phyloP scores from a whole-genome alignment of 495 filamentous ascomycete genomes.

The Penicillium subrubescens region DNA sequence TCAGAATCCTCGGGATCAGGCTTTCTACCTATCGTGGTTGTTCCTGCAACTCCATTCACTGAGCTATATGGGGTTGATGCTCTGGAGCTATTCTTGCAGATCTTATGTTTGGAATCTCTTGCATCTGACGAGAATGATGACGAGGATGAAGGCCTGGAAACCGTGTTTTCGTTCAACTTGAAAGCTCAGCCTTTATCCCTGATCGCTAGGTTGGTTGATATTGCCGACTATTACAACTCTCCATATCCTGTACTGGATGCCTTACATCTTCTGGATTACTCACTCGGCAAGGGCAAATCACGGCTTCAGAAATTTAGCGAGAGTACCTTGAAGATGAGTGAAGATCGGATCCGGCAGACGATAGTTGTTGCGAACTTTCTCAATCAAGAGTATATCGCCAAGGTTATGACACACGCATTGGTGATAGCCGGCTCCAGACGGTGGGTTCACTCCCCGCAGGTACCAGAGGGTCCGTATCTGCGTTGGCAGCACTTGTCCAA shows the following conservation, averaged over 20 bases:
- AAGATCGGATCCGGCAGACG: constrained; percentile 45
- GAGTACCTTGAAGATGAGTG: constrained; percentile 35
- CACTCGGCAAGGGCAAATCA: constrained; percentile 32
- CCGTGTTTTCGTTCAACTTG: constrained; percentile 29
- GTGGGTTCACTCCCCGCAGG: constrained; percentile 53
- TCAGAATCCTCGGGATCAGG: not conserved
- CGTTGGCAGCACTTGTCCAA: constrained; percentile 76
- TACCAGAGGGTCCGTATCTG: constrained; percentile 23
- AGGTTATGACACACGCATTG: constrained; percentile 51
- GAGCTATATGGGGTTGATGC: constrained; percentile 35
- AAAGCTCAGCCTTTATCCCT: constrained; percentile 31
- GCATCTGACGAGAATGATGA: constrained; percentile 15
- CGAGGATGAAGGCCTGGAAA: not conserved
- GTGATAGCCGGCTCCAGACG: constrained; percentile 65
- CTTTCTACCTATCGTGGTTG: constrained; percentile 31
- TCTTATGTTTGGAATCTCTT: constrained; percentile 34
- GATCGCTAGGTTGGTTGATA: constrained; percentile 36
- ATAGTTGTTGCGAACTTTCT: constrained; percentile 40
- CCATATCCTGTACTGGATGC: constrained; percentile 22
- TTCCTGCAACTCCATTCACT: constrained; percentile 28
- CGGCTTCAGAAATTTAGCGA: constrained; percentile 26
- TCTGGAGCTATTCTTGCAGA: constrained; percentile 42
- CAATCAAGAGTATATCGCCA: constrained; percentile 24
- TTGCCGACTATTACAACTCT: constrained; percentile 44
- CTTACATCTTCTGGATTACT: constrained; percentile 28